These are phyloP conservation scores for Quercus alba DNA, from an alignment of 306 rosid genomes.

Conservation along the genomic window DNA sequence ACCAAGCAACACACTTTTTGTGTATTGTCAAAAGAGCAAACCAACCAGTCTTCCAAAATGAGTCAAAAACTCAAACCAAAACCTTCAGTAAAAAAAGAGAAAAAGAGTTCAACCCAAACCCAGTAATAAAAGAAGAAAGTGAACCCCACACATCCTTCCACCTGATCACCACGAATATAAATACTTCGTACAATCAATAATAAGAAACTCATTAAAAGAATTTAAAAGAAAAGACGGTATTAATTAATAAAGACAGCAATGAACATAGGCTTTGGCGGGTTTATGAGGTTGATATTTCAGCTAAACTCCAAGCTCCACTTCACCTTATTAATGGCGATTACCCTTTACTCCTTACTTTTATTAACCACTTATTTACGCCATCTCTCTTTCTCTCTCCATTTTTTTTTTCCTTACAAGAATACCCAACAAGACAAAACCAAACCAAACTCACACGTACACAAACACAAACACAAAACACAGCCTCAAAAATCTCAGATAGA, in stretches of 20 bases:
- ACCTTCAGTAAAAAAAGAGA: no score
- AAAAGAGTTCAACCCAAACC: no score
- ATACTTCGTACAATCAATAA: no score
- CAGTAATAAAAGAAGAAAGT: no score
- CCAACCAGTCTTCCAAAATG: no score
- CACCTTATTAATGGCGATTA: constrained; percentile 37
- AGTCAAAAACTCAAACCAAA: no score
- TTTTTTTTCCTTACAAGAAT: no score
- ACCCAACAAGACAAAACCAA: neutral
- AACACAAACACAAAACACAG: neutral
- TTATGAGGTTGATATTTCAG: constrained; percentile 42
- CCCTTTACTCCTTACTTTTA: neutral
- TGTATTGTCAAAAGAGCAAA: neutral
- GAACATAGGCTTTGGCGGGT: constrained; percentile 41
- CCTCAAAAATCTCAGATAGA: neutral
- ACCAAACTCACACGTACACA: neutral
- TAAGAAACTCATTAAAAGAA: no score
- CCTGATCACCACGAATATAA: no score
- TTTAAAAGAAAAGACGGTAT: no score
- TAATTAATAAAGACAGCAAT: neutral
- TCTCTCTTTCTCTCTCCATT: neutral
- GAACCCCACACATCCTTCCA: no score
- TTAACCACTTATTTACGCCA: constrained; percentile 35
- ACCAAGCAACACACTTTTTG: neutral
- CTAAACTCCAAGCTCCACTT: constrained; percentile 41